A percentile compares a stretch with the other conserved stretches of the same genome.
phyloP scores from a whole-genome alignment of 345 rosid species.

The Syzygium grande region DNA sequence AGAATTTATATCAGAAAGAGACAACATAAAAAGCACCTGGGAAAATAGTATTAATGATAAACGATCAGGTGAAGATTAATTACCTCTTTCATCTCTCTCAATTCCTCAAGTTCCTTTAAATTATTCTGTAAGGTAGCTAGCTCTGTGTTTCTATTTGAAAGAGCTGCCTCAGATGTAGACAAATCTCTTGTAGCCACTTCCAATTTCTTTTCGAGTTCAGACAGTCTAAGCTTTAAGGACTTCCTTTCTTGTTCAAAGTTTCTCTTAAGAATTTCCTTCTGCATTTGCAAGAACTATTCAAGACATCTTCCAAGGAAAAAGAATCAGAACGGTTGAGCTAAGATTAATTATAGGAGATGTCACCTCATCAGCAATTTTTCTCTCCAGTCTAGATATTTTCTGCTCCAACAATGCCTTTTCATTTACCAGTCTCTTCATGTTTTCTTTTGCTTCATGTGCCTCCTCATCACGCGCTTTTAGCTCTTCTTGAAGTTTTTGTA shows the following conservation, averaged over 20 bases:
- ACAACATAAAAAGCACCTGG: not conserved
- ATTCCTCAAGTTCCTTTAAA: slow-evolving; percentile 79
- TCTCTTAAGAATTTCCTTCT: slow-evolving; percentile 49
- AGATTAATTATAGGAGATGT: not conserved
- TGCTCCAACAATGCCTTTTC: slow-evolving; percentile 59
- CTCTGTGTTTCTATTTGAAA: slow-evolving; percentile 43
- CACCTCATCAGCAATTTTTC: slow-evolving; percentile 72
- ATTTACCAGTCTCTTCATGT: slow-evolving; percentile 31
- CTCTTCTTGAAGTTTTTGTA: slow-evolving; percentile 57
- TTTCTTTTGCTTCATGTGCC: slow-evolving; percentile 45
- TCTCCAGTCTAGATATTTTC: slow-evolving; percentile 50
- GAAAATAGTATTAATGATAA: not conserved
- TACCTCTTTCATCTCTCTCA: slow-evolving; percentile 97
- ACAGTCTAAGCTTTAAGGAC: slow-evolving; percentile 43
- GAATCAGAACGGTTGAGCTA: not conserved
- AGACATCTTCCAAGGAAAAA: not conserved
- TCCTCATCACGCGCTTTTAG: slow-evolving; percentile 51
- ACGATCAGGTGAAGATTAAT: not conserved
- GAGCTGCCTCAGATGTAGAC: slow-evolving; percentile 39
- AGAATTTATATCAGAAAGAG: not conserved
- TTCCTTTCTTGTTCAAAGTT: slow-evolving; percentile 62
- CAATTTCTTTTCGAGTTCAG: slow-evolving; percentile 65
- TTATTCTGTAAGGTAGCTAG: slow-evolving; percentile 48
- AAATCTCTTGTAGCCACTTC: slow-evolving; percentile 44
- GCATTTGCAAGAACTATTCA: slow-evolving; percentile 4